Percentiles rank a stretch among this genome's conserved stretches.
Evolutionary conservation across 2,329 filamentous ascomycete genomes (phyloP).

Genomic region (Apiospora kogelbergensis): DNA sequence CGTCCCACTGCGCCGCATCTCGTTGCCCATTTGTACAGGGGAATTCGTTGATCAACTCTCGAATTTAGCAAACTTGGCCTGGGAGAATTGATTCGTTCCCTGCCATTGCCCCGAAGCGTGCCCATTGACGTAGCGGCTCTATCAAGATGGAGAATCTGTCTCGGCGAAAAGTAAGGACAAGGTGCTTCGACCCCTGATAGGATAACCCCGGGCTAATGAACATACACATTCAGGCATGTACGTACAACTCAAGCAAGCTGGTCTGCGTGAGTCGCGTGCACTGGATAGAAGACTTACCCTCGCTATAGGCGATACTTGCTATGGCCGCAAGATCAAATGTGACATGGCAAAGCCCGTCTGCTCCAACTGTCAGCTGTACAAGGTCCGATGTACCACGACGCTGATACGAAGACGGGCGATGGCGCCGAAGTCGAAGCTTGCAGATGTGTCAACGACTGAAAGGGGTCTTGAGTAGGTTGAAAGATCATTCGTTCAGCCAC

Average conservation of each 20-base stretch:
- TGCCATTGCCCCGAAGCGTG: background rate
- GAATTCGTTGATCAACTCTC: background rate
- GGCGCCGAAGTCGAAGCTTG: conserved; percentile 14
- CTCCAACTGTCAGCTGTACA: conserved; percentile 44
- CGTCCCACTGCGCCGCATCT: background rate
- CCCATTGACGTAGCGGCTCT: background rate
- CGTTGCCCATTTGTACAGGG: background rate
- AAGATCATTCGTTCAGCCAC: background rate
- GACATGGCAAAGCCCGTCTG: conserved; percentile 44
- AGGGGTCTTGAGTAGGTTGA: conserved; percentile 6
- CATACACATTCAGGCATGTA: background rate
- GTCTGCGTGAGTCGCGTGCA: too few species aligned
- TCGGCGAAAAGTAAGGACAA: conserved; percentile 24
- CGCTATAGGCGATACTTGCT: conserved; percentile 40
- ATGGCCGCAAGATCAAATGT: conserved; percentile 47
- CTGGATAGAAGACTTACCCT: background rate
- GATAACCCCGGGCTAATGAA: background rate
- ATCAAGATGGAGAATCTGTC: conserved; percentile 29
- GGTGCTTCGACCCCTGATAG: background rate
- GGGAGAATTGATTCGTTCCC: background rate
- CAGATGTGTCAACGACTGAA: background rate
- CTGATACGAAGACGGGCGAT: conserved; percentile 25
- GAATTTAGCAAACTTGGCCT: background rate
- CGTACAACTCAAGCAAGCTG: background rate
- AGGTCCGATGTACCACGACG: conserved; percentile 37